phyloP scores from a whole-genome alignment of 1,284 basidiomycete species.

The Marasmius sp. region DNA sequence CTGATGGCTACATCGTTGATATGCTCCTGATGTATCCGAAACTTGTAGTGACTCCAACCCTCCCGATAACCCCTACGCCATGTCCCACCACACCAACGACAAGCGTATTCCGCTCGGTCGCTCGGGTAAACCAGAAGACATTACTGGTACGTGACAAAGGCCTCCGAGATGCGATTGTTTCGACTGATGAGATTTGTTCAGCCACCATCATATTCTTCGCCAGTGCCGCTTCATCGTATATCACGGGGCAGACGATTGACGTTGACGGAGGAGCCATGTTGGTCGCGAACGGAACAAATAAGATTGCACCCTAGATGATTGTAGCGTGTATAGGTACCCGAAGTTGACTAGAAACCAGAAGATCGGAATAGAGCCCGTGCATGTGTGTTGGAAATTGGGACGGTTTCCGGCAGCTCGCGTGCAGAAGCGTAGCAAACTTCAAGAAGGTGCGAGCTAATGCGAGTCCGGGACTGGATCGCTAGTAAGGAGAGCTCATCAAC shows the following conservation, averaged over 20 bases:
- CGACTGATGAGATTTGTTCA: neutral
- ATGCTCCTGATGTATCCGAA: neutral
- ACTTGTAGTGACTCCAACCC: slow-evolving; percentile 6
- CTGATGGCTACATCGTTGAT: neutral
- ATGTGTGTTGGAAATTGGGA: too few species aligned
- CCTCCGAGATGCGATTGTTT: neutral
- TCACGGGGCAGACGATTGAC: slow-evolving; percentile 1
- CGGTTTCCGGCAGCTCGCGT: too few species aligned
- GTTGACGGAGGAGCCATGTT: slow-evolving; percentile 4
- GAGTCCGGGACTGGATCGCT: too few species aligned
- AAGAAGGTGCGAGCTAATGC: too few species aligned
- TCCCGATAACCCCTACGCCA: neutral
- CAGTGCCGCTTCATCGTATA: neutral
- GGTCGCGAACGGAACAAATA: slow-evolving; percentile 7
- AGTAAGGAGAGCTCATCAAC: too few species aligned
- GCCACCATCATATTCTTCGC: slow-evolving; percentile 1
- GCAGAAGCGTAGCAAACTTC: too few species aligned
- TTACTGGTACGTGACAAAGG: neutral
- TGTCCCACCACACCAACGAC: slow-evolving; percentile 2
- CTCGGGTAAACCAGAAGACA: neutral
- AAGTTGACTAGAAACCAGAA: too few species aligned
- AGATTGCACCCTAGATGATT: neutral
- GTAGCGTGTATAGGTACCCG: too few species aligned
- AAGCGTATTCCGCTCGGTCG: slow-evolving; percentile 5
- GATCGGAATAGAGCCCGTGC: too few species aligned